Conservation (phyloP, 1,284 basidiomycete species). For the Sparassis latifolia region DNA sequence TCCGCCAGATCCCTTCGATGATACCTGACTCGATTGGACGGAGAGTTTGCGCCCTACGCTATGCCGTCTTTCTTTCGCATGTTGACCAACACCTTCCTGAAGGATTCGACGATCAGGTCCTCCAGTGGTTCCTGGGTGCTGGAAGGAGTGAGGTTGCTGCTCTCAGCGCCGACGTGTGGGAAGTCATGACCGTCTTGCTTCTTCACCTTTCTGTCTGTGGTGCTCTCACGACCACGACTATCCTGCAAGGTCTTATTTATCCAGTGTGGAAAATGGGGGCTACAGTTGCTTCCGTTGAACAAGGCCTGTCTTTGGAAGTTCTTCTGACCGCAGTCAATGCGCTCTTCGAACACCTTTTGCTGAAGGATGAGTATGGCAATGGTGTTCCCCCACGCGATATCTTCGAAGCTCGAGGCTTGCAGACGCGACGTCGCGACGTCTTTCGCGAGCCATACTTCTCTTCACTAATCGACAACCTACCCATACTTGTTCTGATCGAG, state of each 20-base stretch:
- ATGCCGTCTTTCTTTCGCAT: conserved; percentile 61
- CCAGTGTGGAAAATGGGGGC: conserved; percentile 62
- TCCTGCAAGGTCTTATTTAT: conserved; percentile 67
- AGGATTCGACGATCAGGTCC: conserved; percentile 61
- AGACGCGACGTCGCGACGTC: conserved; percentile 58
- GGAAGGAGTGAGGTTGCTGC: conserved; percentile 56
- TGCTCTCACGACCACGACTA: conserved; percentile 61
- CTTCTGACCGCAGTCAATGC: conserved; percentile 56
- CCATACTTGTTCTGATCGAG: conserved; percentile 63
- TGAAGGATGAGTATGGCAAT: conserved; percentile 44
- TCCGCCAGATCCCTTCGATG: conserved; percentile 58
- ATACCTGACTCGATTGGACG: conserved; percentile 39
- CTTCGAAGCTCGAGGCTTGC: conserved; percentile 59
- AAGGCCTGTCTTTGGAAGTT: conserved; percentile 36
- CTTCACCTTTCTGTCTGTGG: conserved; percentile 61
- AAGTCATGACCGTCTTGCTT: conserved; percentile 52
- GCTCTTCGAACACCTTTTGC: conserved; percentile 52
- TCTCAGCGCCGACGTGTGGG: conserved; percentile 57
- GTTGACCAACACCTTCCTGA: conserved; percentile 68
- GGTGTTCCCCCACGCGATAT: conserved; percentile 43
- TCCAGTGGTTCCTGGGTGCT: conserved; percentile 60
- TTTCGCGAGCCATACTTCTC: conserved; percentile 61
- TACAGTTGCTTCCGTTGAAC: conserved; percentile 27
- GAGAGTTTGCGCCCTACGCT: conserved; percentile 50
- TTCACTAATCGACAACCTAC: conserved; percentile 53